Percentiles rank a stretch among this genome's conserved stretches.
phyloP scores from a whole-genome alignment of 2,329 filamentous ascomycete genomes.

The Furcasterigmium furcatum region DNA sequence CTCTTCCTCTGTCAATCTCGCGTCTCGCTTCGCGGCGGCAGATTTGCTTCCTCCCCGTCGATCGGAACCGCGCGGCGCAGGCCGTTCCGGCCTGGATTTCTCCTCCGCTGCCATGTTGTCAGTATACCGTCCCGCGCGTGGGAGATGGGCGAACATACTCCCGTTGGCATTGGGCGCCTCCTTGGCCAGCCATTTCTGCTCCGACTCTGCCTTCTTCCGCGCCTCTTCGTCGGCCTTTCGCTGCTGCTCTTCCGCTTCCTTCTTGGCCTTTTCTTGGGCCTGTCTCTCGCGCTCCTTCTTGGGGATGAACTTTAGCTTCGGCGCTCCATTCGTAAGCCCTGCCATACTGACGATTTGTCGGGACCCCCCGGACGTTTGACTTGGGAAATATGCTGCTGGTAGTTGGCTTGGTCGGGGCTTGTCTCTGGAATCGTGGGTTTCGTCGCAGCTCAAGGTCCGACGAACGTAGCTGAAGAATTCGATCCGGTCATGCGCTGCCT shows the following conservation, averaged over 20 bases:
- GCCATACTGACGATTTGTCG: not conserved
- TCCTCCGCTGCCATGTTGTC: slow-evolving; percentile 66
- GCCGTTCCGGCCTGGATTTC: slow-evolving; percentile 14
- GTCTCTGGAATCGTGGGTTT: too few relatives aligned
- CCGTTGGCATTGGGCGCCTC: slow-evolving; percentile 13
- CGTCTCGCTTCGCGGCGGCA: slow-evolving; percentile 32
- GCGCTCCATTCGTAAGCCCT: slow-evolving; percentile 47
- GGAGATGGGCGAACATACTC: too few relatives aligned
- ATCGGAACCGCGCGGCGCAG: slow-evolving; percentile 39
- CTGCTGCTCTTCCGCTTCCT: slow-evolving; percentile 60
- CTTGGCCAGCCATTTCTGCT: slow-evolving; percentile 26
- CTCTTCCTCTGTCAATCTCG: slow-evolving; percentile 39
- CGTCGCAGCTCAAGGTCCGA: too few relatives aligned
- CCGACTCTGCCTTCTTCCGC: slow-evolving; percentile 69
- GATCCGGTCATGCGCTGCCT: too few relatives aligned
- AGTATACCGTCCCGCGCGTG: too few relatives aligned
- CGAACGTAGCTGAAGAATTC: too few relatives aligned
- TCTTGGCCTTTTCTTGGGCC: slow-evolving; percentile 73
- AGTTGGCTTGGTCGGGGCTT: too few relatives aligned
- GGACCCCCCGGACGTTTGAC: too few relatives aligned
- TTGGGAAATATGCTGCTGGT: too few relatives aligned
- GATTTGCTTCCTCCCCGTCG: slow-evolving; percentile 28
- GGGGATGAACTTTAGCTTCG: slow-evolving; percentile 85
- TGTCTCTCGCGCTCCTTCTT: slow-evolving; percentile 79
- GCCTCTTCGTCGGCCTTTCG: slow-evolving; percentile 52